A percentile compares a stretch with the other conserved stretches of the same genome.
These are phyloP conservation scores for Cinchona pubescens DNA, from an alignment of 257 asterid species.

Conservation along the genomic window DNA sequence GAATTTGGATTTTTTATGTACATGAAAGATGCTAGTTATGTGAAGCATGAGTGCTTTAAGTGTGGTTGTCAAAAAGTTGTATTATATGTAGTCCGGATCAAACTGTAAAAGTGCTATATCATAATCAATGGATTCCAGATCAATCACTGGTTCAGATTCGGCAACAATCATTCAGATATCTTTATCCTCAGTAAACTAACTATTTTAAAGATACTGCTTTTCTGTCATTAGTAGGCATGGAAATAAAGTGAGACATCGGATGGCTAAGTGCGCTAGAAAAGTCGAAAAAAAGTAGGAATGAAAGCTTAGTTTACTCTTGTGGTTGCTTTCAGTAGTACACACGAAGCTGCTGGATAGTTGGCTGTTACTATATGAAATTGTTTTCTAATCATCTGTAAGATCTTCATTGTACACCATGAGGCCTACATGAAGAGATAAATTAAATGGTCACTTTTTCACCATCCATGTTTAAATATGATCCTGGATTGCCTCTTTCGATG, in stretches of 20 bases:
- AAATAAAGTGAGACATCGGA: neutral
- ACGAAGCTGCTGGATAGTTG: slow-evolving; percentile 4
- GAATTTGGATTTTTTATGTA: no score
- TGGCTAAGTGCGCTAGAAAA: neutral
- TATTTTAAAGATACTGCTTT: neutral
- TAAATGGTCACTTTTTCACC: neutral
- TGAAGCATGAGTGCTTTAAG: no score
- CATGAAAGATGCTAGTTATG: no score
- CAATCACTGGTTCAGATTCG: slow-evolving; percentile 4
- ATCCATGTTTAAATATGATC: neutral
- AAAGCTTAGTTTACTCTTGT: neutral
- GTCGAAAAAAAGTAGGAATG: neutral
- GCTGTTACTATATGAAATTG: neutral
- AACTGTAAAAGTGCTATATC: no score
- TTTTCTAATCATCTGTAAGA: neutral
- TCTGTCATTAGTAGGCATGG: neutral
- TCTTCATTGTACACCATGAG: neutral
- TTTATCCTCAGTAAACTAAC: neutral
- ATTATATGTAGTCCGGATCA: no score
- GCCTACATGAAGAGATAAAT: neutral
- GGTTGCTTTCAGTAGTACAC: neutral
- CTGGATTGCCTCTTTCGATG: slow-evolving; percentile 1
- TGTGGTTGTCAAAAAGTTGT: no score
- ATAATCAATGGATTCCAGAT: slow-evolving; percentile 10
- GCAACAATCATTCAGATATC: neutral